Conservation (phyloP, 306 rosid genomes). For the Acmispon strigosus region DNA sequence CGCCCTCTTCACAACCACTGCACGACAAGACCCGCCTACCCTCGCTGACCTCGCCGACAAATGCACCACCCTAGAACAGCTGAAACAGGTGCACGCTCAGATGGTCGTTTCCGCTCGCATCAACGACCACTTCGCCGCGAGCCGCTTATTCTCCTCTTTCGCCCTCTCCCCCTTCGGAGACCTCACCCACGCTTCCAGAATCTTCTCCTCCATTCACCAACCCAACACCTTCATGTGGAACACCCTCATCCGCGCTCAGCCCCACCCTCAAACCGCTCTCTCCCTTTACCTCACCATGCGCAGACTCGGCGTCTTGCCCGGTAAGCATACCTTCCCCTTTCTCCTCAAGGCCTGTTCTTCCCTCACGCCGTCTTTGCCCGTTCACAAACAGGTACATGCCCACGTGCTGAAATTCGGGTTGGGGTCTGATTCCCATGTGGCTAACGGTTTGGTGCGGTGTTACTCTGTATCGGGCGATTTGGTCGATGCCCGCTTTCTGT, state of each 20-base stretch:
- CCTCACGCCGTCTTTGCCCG: neutral
- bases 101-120: slow-evolving; percentile 31
- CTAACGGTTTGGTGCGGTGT: slow-evolving; percentile 29
- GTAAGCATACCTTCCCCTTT: slow-evolving; percentile 47
- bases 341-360: slow-evolving; percentile 40
- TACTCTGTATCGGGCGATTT: slow-evolving; percentile 27
- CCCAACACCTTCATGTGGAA: slow-evolving; percentile 50
- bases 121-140: slow-evolving; percentile 33
- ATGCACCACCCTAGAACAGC: slow-evolving; percentile 22
- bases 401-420: slow-evolving; percentile 39
- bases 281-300: slow-evolving; percentile 31
- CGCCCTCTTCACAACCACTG: neutral
- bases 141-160: slow-evolving; percentile 33
- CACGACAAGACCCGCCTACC: neutral
- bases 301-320: slow-evolving; percentile 21
- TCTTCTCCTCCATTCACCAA: slow-evolving; percentile 6
- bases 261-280: slow-evolving; percentile 18
- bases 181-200: slow-evolving; percentile 27
- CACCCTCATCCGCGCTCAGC: slow-evolving; percentile 39
- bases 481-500: slow-evolving; percentile 21
- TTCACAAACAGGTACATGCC: slow-evolving; percentile 31
- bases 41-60: slow-evolving; percentile 33
- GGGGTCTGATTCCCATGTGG: slow-evolving; percentile 25
- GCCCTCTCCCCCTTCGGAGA: slow-evolving; percentile 31
- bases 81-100: slow-evolving; percentile 37